Evolutionary conservation across 139 green algal genomes (phyloP).

Genomic region (Chlorella sp.): DNA sequence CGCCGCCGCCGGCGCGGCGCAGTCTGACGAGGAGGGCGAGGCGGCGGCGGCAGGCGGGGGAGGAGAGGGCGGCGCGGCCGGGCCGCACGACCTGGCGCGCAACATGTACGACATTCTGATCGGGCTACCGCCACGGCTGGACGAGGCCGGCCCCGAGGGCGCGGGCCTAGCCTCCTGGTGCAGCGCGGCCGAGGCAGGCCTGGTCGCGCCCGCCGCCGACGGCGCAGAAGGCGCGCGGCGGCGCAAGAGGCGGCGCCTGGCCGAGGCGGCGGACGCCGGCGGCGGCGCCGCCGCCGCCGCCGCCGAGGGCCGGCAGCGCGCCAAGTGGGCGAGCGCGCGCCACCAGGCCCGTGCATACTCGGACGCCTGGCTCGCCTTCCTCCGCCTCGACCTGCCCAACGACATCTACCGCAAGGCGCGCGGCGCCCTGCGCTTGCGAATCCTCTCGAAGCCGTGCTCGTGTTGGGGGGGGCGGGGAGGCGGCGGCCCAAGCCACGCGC

Average conservation of each 20-base stretch:
- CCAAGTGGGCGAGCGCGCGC: constrained; percentile 61
- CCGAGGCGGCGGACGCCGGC: not conserved
- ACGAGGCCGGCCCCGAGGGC: not conserved
- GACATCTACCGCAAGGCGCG: constrained; percentile 77
- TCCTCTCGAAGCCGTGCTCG: constrained; percentile 75
- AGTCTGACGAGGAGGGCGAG: constrained; percentile 12
- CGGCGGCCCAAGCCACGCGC: no score
- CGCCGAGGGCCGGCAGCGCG: not conserved
- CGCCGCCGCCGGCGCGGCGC: not conserved
- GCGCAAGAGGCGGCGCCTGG: constrained; percentile 50
- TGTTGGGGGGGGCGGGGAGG: no score
- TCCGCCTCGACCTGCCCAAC: constrained; percentile 70
- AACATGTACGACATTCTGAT: constrained; percentile 33
- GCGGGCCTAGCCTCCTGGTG: constrained; percentile 64
- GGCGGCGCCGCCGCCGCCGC: constrained; percentile 24
- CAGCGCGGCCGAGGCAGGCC: constrained; percentile 58
- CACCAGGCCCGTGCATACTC: constrained; percentile 38
- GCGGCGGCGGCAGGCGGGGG: not conserved
- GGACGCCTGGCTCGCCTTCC: constrained; percentile 85
- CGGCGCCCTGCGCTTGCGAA: constrained; percentile 50
- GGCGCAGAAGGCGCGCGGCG: constrained; percentile 52
- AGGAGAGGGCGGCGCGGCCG: not conserved
- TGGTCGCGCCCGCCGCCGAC: constrained; percentile 37
- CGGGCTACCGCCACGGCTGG: constrained; percentile 3
- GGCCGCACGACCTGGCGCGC: constrained; percentile 14